phyloP scores from a whole-genome alignment of 208 protist genomes.

The Trypanosoma cruzi region DNA sequence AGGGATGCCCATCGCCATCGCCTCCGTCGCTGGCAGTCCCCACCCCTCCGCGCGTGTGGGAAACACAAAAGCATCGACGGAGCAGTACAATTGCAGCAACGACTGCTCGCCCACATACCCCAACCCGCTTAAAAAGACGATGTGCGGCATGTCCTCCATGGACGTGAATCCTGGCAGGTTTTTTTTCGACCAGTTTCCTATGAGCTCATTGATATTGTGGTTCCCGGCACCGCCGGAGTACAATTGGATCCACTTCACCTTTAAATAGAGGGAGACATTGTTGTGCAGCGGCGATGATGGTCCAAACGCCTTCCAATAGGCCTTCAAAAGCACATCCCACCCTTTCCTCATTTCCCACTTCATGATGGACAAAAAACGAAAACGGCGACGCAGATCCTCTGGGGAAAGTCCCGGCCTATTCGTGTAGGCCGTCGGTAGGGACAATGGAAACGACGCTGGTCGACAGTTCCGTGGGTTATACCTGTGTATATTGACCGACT shows the following conservation, averaged over 20 bases:
- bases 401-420: conserved; percentile 29
- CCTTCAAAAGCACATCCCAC: conserved; percentile 56
- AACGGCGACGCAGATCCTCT: conserved; percentile 25
- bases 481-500: conserved; percentile 50
- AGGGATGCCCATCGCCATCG: conserved; percentile 65
- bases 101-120: conserved; percentile 15
- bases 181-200: conserved; percentile 23
- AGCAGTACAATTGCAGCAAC: conserved; percentile 69
- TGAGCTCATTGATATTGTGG: conserved; percentile 12
- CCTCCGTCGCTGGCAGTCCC: conserved; percentile 52
- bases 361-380: conserved; percentile 62
- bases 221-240: conserved; percentile 12
- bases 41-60: conserved; percentile 81
- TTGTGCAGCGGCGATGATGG: conserved; percentile 25
- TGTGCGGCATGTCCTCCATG: conserved; percentile 38
- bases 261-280: conserved; percentile 13
- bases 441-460: conserved; percentile 12
- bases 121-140: conserved; percentile 37
- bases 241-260: not conserved
- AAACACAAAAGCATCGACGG: conserved; percentile 84
- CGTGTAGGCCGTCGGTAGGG: conserved; percentile 8
- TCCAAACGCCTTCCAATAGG: conserved; percentile 57
- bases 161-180: conserved; percentile 21
- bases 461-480: conserved; percentile 42
- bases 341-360: conserved; percentile 75